Conservation (phyloP, 2,329 filamentous ascomycete species). For the Metarhizium robertsii region DNA sequence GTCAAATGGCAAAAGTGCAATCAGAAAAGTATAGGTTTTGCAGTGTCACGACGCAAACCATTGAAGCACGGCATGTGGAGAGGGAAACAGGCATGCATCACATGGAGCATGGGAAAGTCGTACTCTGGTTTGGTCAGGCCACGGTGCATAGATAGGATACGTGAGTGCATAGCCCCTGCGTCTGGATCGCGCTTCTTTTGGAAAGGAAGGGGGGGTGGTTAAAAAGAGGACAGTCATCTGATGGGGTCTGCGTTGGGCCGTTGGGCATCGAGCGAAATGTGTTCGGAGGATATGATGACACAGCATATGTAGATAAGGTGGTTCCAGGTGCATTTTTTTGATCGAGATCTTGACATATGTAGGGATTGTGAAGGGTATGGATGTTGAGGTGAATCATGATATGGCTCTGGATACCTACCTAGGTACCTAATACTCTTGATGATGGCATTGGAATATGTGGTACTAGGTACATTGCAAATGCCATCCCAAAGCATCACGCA, state of each 20-base stretch:
- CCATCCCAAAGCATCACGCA: too few species aligned
- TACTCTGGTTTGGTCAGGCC: background rate
- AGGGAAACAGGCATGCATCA: background rate
- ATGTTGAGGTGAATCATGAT: too few species aligned
- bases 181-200: background rate
- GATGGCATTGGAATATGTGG: background rate
- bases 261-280: background rate
- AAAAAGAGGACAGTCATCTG: background rate
- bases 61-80: background rate
- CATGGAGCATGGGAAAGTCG: background rate
- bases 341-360: background rate
- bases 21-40: background rate
- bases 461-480: background rate
- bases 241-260: background rate
- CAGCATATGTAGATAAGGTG: background rate
- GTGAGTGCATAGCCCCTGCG: background rate
- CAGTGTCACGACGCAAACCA: background rate
- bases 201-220: background rate
- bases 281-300: background rate
- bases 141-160: background rate
- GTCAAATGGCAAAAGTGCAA: background rate
- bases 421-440: too few species aligned
- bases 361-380: background rate
- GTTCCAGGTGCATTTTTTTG: background rate
- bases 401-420: too few species aligned